Conservation (phyloP, 805 yeast species). For the Candida dendrica region DNA sequence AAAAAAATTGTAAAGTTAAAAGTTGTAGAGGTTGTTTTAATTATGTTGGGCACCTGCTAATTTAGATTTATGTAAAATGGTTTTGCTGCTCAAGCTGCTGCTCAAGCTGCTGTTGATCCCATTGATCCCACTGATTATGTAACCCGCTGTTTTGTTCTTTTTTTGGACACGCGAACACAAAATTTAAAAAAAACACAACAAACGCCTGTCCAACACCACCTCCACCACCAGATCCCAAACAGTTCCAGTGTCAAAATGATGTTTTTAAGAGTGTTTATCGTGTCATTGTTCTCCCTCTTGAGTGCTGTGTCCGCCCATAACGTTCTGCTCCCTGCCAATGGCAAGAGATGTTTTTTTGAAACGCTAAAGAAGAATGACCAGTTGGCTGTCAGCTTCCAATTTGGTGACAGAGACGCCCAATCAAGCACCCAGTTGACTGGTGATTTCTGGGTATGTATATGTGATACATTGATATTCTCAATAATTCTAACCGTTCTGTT, state of each 20-base stretch:
- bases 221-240: background rate
- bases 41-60: too few species aligned
- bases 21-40: too few species aligned
- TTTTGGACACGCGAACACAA: background rate
- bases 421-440: constrained; percentile 57
- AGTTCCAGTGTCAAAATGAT: background rate
- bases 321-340: constrained; percentile 73
- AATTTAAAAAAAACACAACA: background rate
- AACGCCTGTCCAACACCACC: background rate
- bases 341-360: constrained; percentile 86
- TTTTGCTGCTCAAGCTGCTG: too few species aligned
- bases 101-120: background rate
- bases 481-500: too few species aligned
- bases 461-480: too few species aligned
- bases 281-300: background rate
- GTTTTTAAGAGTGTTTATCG: background rate
- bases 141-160: background rate
- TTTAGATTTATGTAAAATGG: too few species aligned
- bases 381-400: constrained; percentile 84
- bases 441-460: constrained; percentile 45
- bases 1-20: too few species aligned
- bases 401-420: constrained; percentile 78
- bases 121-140: background rate
- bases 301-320: constrained; percentile 53
- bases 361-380: constrained; percentile 76